Conservation (phyloP, 495 filamentous ascomycete species). For the Lasiosphaeria ovina region DNA sequence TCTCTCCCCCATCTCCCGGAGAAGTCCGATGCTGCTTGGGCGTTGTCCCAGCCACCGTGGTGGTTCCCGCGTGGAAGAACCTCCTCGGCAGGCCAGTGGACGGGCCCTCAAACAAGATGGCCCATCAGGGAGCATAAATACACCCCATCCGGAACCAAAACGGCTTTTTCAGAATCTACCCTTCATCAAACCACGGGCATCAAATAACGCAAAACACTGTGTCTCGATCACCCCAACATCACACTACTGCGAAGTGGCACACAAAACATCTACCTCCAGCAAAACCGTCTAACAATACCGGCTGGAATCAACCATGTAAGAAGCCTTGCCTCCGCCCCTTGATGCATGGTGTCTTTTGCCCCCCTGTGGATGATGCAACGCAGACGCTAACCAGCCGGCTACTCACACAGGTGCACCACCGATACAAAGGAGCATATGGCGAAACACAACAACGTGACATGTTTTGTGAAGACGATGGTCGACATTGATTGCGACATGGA, state of each 20-base stretch:
- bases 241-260: background rate
- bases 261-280: constrained; percentile 1
- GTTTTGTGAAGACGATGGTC: background rate
- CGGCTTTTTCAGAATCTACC: background rate
- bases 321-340: constrained; percentile 4
- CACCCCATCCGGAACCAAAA: background rate
- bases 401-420: background rate
- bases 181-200: background rate
- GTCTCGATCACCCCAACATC: background rate
- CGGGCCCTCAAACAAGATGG: background rate
- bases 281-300: background rate
- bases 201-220: background rate
- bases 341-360: constrained; percentile 1
- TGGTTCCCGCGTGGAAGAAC: background rate
- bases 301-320: constrained; percentile 10
- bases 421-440: background rate
- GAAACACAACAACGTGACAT: background rate
- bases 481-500: background rate
- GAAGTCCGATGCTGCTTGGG: background rate
- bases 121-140: background rate
- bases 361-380: background rate
- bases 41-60: background rate
- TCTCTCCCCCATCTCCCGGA: background rate
- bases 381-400: background rate
- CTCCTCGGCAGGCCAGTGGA: background rate